Evolutionary conservation across 352 stramenopile species (phyloP).

Genomic region (Phytophthora sojae): DNA sequence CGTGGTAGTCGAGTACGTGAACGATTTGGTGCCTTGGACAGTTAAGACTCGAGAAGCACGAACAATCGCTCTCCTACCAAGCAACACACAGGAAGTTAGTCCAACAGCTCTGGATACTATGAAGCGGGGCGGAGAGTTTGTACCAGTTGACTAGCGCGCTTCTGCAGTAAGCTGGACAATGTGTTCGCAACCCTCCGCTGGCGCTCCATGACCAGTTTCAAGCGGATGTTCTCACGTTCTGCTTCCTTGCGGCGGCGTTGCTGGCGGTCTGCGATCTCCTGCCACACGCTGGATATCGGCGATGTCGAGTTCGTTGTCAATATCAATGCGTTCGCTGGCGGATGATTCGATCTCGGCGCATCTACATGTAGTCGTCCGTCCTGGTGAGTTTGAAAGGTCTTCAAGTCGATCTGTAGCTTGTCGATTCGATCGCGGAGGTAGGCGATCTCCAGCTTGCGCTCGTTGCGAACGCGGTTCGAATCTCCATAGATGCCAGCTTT

Average conservation of each 20-base stretch:
- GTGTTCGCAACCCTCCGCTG: slow-evolving; percentile 49
- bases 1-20: slow-evolving; percentile 25
- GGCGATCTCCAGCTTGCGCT: slow-evolving; percentile 50
- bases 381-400: slow-evolving; percentile 24
- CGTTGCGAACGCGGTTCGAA: slow-evolving; percentile 38
- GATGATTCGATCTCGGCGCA: background rate
- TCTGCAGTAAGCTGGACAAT: slow-evolving; percentile 44
- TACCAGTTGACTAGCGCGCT: slow-evolving; percentile 35
- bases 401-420: slow-evolving; percentile 42
- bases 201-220: slow-evolving; percentile 47
- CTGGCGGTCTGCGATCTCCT: slow-evolving; percentile 30
- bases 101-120: slow-evolving; percentile 5
- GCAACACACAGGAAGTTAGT: background rate
- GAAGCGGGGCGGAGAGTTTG: background rate
- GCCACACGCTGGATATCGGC: slow-evolving; percentile 31
- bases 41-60: slow-evolving; percentile 17
- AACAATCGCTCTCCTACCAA: slow-evolving; percentile 22
- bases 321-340: slow-evolving; percentile 3
- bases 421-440: slow-evolving; percentile 45
- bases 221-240: slow-evolving; percentile 43
- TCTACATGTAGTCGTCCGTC: background rate
- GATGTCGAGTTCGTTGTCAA: background rate
- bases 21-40: slow-evolving; percentile 22
- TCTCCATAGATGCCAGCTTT: slow-evolving; percentile 26
- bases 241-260: slow-evolving; percentile 26